Conservation (phyloP, 1,284 basidiomycete genomes). For the Fomitopsis betulina region DNA sequence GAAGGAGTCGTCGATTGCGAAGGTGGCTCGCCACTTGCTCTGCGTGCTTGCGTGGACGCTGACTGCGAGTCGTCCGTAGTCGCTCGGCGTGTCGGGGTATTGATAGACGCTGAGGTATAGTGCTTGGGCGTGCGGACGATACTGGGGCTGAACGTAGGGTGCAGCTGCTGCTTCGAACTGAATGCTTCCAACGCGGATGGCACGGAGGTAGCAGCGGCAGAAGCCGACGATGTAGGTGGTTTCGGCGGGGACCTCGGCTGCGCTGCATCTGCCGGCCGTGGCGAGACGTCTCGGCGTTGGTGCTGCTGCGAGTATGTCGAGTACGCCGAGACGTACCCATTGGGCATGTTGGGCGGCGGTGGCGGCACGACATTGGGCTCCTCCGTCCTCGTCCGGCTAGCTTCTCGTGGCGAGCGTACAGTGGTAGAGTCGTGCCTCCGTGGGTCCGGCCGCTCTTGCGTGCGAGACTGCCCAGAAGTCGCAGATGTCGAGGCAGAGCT, state of each 20-base stretch:
- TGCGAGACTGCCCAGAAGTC: background rate
- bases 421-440: background rate
- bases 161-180: slow-evolving; percentile 44
- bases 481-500: background rate
- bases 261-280: slow-evolving; percentile 6
- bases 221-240: slow-evolving; percentile 9
- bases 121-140: slow-evolving; percentile 63
- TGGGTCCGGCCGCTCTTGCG: background rate
- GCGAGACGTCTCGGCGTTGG: slow-evolving; percentile 13
- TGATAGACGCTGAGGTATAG: slow-evolving; percentile 29
- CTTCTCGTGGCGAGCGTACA: background rate
- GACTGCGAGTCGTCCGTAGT: slow-evolving; percentile 10
- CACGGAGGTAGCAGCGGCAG: slow-evolving; percentile 7
- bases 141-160: slow-evolving; percentile 59
- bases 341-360: background rate
- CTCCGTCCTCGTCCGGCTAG: background rate
- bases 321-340: slow-evolving; percentile 13
- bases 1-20: background rate
- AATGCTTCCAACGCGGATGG: slow-evolving; percentile 29
- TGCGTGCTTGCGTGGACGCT: slow-evolving; percentile 3
- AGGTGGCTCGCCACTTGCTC: slow-evolving; percentile 7
- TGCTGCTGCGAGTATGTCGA: slow-evolving; percentile 16
- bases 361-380: background rate
- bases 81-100: slow-evolving; percentile 11
- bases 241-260: slow-evolving; percentile 7